Base-by-base conservation (phyloP, 2,329 filamentous ascomycete genomes). In the Hysterium pulicare region DNA sequence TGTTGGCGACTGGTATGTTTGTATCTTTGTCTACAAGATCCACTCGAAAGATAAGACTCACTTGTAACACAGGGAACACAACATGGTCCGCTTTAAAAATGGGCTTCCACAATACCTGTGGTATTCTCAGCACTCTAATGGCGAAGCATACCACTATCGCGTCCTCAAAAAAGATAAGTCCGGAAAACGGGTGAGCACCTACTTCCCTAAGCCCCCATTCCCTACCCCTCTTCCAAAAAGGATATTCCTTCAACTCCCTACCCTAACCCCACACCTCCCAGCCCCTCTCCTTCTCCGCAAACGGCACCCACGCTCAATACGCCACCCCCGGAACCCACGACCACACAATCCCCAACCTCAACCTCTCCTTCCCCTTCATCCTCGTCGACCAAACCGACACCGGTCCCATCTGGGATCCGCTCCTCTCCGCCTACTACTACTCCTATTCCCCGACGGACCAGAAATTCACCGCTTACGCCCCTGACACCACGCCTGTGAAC, bases 301-400 rank as follows among this genome's bases (percentile, higher is more conserved):
- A 77, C 37, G 82, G 81, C 9, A 76, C 75, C 0, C 82, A 84
- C 60, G 82, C 81, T 16, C 77, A 78, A 49, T 84, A 83, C 55
- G 74, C 79, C n/a, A 76, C 71, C 4, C 35, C 64, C 16, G 81
- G 79, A 7, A 65, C 62, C 2, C 80, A 84, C 51, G 80, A 83
- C 54, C 79, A 83, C 54, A 76, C 75, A 0, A 77, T 83, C 41
- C 80, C 81, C 0, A 71, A 77, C 41, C 34, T 81, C 15, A 77
- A 79, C 48, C 67, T 81, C 9, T 74, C 74, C 0, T 16, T 45
- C 0, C 73, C 74, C 2, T 42, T 59, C 37, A 49, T 64, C 1
- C 67, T 77, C 6, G 57, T 82, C 0, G 66, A 75, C 38, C 74
- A 82, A 50, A 68, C 76, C 44, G 73, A 77, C 40, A 53, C 64